A percentile compares a stretch with the other conserved stretches of the same genome.
Evolutionary conservation across 768 basidiomycete species (phyloP).

Genomic region (Boletus huronensis): DNA sequence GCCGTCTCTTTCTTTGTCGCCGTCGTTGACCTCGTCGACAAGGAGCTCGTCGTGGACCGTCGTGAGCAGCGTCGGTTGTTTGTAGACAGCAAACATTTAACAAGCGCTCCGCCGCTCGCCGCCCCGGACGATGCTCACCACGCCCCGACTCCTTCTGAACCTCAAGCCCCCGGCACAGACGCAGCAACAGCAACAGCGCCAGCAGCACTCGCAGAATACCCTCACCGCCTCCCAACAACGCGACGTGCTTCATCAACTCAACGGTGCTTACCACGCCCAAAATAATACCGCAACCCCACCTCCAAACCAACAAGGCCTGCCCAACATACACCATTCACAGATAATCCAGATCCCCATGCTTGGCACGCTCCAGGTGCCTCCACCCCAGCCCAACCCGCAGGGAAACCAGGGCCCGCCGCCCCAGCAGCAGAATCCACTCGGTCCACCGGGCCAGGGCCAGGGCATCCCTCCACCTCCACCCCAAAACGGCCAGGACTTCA

Average conservation of each 20-base stretch:
- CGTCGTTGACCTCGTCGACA: conserved; percentile 10
- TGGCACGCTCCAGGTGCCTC: conserved; percentile 63
- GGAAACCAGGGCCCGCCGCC: conserved; percentile 40
- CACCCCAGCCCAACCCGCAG: conserved; percentile 42
- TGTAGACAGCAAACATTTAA: conserved; percentile 28
- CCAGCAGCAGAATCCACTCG: conserved; percentile 55
- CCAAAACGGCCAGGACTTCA: conserved; percentile 88
- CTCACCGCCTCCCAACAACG: conserved; percentile 25
- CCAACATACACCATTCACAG: conserved; percentile 37
- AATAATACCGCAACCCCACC: conserved; percentile 6
- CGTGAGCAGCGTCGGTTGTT: conserved; percentile 29
- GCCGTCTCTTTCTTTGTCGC: conserved; percentile 8
- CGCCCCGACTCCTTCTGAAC: conserved; percentile 32
- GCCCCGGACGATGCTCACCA: conserved; percentile 31
- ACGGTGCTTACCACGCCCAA: conserved; percentile 31
- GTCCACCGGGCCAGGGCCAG: conserved; percentile 52
- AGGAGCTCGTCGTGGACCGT: conserved; percentile 3
- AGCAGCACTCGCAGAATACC: conserved; percentile 29
- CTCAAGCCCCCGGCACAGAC: conserved; percentile 29
- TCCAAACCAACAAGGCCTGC: conserved; percentile 21
- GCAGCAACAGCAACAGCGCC: conserved; percentile 21
- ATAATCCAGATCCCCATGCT: conserved; percentile 65
- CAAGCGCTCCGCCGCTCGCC: conserved; percentile 19
- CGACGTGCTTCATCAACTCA: conserved; percentile 29
- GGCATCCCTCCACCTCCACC: conserved; percentile 71